phyloP scores from a whole-genome alignment of 2,329 filamentous ascomycete species.

The Ascochyta pisi region DNA sequence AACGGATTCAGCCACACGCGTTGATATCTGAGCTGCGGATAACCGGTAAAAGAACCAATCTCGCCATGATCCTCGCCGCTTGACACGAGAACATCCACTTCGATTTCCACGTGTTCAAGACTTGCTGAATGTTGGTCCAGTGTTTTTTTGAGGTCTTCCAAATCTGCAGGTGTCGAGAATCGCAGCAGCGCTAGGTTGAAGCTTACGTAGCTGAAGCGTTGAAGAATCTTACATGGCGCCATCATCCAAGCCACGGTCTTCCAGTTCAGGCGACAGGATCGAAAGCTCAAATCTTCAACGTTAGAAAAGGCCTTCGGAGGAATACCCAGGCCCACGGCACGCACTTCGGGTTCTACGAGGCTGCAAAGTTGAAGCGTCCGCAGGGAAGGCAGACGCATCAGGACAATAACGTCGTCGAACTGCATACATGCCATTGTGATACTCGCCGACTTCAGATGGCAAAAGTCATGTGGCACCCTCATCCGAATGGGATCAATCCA shows the following conservation, averaged over 20 bases:
- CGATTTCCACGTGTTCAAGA: conserved; percentile 12
- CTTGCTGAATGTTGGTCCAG: not conserved
- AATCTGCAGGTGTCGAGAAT: conserved; percentile 6
- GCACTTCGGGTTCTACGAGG: conserved; percentile 13
- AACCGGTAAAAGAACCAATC: conserved; percentile 7
- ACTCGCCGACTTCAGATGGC: conserved; percentile 7
- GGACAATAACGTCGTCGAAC: conserved; percentile 12
- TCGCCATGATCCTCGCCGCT: conserved; percentile 12
- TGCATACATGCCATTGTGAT: conserved; percentile 17
- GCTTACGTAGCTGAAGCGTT: conserved; percentile 13
- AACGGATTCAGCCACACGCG: conserved; percentile 17
- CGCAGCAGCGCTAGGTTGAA: conserved; percentile 15
- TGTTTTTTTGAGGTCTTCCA: conserved; percentile 4
- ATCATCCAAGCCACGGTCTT: conserved; percentile 16
- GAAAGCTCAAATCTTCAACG: conserved; percentile 10
- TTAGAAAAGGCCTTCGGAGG: conserved; percentile 10
- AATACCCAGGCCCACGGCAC: conserved; percentile 2
- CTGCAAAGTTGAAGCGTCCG: conserved; percentile 13
- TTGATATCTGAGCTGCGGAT: conserved; percentile 5
- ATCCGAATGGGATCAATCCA: conserved; percentile 16
- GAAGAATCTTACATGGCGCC: conserved; percentile 10
- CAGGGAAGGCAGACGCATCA: conserved; percentile 14
- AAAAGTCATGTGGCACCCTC: conserved; percentile 7
- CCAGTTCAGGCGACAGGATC: conserved; percentile 15
- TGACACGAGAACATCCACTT: conserved; percentile 12